Evolutionary conservation across 352 stramenopile genomes (phyloP).

Genomic region (Phytophthora pistaciae): DNA sequence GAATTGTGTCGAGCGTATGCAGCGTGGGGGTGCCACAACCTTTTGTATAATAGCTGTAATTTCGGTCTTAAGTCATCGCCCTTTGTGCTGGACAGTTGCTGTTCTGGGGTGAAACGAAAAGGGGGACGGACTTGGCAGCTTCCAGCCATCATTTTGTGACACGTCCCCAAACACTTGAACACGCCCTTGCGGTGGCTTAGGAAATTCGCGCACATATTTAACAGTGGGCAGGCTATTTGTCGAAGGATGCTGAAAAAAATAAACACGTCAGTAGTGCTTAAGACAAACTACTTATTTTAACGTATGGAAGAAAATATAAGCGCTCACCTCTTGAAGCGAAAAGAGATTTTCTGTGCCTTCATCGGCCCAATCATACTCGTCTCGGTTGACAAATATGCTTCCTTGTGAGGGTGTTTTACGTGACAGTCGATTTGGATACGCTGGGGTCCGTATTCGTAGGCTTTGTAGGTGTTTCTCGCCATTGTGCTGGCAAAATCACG

Average conservation of each 20-base stretch:
- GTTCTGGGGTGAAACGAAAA: conserved; percentile 39
- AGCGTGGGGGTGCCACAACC: too few relatives aligned
- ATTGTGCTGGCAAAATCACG: conserved; percentile 27
- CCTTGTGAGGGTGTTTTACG: conserved; percentile 27
- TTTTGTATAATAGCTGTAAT: neutral
- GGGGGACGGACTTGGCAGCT: conserved; percentile 19
- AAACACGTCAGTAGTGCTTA: neutral
- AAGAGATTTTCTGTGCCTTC: conserved; percentile 24
- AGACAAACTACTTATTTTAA: neutral
- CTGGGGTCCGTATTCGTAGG: conserved; percentile 49
- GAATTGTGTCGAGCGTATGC: too few relatives aligned
- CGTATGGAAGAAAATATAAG: too few relatives aligned
- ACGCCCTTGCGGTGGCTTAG: conserved; percentile 40
- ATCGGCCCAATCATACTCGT: conserved; percentile 7
- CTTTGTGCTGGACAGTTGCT: conserved; percentile 43
- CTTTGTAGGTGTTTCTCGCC: conserved; percentile 42
- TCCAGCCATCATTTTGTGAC: conserved; percentile 1
- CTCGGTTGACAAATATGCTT: conserved; percentile 9
- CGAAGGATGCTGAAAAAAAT: neutral
- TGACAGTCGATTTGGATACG: conserved; percentile 31
- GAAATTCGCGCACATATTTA: conserved; percentile 63
- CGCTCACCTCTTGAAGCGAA: conserved; percentile 38
- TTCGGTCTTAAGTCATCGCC: conserved; percentile 30
- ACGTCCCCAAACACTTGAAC: conserved; percentile 38
- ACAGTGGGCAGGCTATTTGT: conserved; percentile 27